phyloP scores from a whole-genome alignment of 192 early-diverging fungal species.

The Mortierella hygrophila region DNA sequence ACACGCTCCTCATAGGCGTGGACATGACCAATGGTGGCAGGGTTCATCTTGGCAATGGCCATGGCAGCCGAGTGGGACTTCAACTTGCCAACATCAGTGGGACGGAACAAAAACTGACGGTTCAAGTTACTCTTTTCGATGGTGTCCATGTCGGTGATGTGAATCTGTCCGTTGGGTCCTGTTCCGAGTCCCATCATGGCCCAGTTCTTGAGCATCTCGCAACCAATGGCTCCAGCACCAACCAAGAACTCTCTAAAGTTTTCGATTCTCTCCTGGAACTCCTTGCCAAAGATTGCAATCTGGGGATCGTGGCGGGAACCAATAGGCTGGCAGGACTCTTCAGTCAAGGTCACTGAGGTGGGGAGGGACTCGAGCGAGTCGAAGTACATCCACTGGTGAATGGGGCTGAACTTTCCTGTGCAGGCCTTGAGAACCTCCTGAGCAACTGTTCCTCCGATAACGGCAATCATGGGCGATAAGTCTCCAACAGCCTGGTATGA shows the following conservation, averaged over 20 bases:
- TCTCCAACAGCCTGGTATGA: conserved; percentile 92
- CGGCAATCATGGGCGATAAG: conserved; percentile 93
- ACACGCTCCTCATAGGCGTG: conserved; percentile 92
- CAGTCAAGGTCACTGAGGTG: conserved; percentile 69
- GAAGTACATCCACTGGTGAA: conserved; percentile 94
- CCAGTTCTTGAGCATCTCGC: conserved; percentile 99
- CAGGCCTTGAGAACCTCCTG: conserved; percentile 99
- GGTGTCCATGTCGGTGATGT: conserved; percentile 99
- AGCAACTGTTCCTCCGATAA: conserved; percentile 96
- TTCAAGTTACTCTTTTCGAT: conserved; percentile 99
- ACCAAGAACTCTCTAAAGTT: conserved; percentile 95
- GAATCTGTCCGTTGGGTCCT: conserved; percentile 84
- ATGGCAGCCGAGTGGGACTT: conserved; percentile 93
- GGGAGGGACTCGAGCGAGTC: conserved; percentile 98
- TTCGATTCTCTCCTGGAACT: conserved; percentile 89
- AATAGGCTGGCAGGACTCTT: conserved; percentile 80
- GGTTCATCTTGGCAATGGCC: conserved; percentile 95
- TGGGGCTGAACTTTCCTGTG: conserved; percentile 96
- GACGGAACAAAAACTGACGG: conserved; percentile 98
- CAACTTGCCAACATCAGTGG: conserved; percentile 87
- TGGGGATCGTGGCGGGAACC: conserved; percentile 97
- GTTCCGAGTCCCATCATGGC: conserved; percentile 93
- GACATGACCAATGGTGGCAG: conserved; percentile 77
- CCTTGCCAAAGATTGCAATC: conserved; percentile 94
- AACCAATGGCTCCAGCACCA: conserved; percentile 99